These are phyloP conservation scores for Clavaria fumosa DNA, from an alignment of 768 basidiomycete species.

Conservation along the genomic window DNA sequence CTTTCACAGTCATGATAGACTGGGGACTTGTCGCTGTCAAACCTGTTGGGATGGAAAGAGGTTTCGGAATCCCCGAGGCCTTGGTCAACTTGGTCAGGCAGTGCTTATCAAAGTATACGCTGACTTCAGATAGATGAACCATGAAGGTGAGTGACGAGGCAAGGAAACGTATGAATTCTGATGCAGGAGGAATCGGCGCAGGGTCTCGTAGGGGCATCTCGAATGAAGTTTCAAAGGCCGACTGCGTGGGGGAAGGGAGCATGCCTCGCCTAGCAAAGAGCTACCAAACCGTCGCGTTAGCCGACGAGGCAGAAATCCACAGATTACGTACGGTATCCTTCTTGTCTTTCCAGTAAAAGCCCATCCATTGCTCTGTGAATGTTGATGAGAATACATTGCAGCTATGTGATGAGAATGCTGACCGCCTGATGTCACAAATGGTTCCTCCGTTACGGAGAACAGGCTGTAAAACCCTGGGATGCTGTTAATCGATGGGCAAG, in stretches of 20 bases:
- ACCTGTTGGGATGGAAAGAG: constrained; percentile 36
- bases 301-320: too few relatives aligned
- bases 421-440: constrained; percentile 73
- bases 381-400: constrained; percentile 12
- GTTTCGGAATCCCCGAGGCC: constrained; percentile 34
- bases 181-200: constrained; percentile 60
- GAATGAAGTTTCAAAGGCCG: constrained; percentile 66
- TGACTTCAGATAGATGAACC: constrained; percentile 57
- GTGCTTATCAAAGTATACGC: constrained; percentile 71
- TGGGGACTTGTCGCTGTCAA: constrained; percentile 40
- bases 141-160: constrained; percentile 91
- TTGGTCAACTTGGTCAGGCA: constrained; percentile 55
- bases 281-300: too few relatives aligned
- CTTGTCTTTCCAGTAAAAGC: constrained; percentile 90
- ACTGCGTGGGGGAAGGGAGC: constrained; percentile 26
- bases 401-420: constrained; percentile 10
- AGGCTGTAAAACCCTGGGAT: constrained; percentile 55
- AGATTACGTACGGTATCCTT: constrained; percentile 84
- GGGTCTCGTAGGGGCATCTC: constrained; percentile 79
- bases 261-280: constrained; percentile 70
- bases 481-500: background rate
- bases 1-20: constrained; percentile 53
- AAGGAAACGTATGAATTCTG: constrained; percentile 83
- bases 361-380: constrained; percentile 71
- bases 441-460: constrained; percentile 73